These are phyloP conservation scores for Verticillium klebahnii DNA, from an alignment of 2,329 filamentous ascomycete species.

Conservation along the genomic window DNA sequence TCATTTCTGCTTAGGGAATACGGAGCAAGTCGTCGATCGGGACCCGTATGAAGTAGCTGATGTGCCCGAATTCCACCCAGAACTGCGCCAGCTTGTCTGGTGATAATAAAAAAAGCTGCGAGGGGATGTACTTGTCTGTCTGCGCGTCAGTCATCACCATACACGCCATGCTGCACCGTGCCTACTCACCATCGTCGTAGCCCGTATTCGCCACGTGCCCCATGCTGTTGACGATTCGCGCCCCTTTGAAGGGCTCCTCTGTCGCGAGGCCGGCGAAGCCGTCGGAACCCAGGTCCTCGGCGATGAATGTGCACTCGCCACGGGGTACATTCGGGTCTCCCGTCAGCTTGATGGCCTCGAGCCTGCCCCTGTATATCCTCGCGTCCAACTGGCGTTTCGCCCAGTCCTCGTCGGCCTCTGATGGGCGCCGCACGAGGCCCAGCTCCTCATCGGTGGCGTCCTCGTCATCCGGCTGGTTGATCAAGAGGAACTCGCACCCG, in stretches of 20 bases:
- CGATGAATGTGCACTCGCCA: conserved; percentile 78
- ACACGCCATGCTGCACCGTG: too few species aligned
- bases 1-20: conserved; percentile 12
- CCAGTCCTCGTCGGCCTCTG: conserved; percentile 43
- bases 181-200: conserved; percentile 64
- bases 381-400: conserved; percentile 38
- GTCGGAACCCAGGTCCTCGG: conserved; percentile 65
- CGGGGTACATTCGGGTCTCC: conserved; percentile 87
- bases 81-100: conserved; percentile 75
- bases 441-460: conserved; percentile 35
- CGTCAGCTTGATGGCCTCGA: conserved; percentile 87
- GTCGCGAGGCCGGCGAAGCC: conserved; percentile 62
- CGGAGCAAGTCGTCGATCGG: conserved; percentile 49
- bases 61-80: conserved; percentile 63
- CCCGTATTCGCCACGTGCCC: conserved; percentile 75
- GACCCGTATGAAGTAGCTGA: conserved; percentile 58
- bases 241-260: conserved; percentile 67
- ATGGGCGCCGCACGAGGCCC: conserved; percentile 30
- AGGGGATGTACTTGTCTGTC: conserved; percentile 66
- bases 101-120: conserved; percentile 74
- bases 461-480: conserved; percentile 72
- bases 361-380: conserved; percentile 56
- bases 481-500: conserved; percentile 80
- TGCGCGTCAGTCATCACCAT: background rate
- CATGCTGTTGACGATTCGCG: conserved; percentile 65